Evolutionary conservation across 768 basidiomycete genomes (phyloP), one percentile per base, ranked within the genome.

Genomic region (Vararia minispora): DNA sequence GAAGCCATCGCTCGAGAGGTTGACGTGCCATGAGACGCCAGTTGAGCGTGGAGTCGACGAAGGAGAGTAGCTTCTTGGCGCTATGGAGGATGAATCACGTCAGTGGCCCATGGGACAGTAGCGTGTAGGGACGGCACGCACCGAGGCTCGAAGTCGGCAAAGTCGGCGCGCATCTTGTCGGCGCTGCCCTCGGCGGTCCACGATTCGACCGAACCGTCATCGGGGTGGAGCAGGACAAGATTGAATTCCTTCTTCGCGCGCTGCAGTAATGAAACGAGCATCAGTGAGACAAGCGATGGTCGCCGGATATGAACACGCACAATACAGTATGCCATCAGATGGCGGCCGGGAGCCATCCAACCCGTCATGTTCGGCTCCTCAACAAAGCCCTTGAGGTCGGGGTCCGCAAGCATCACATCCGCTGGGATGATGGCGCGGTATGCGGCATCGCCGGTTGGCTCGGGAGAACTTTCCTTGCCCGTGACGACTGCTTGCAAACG

Each of bases 391-490:
- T 55, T 60, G 20, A 81, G 60, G 5, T 73, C 71, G 0, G 71
- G 71, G 43, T 81, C 72, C 8, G 52, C 48, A 9, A 72, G 39
- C 52, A 79, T 58, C 1, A 58, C 32, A 26, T 50, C 58, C 0
- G 72, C 61, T 2, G 69, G 59, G 25, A 80, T 58, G 21, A 68
- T 58, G 4, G 72, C 71, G 35, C 78, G 66, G 48, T 76, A 80
- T 0, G 74, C 78, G 0, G 73, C 70, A 47, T 81, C 76, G 0
- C 76, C 79, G 0, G 79, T 79, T 4, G 72, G 62, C 7, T 48
- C 45, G 0, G 64, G 64, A 0, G 69, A 61, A 24, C 62, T 61
- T 29, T 66, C 61, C 0, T 56, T 56, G 0, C 64, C 65, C 1
- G 72, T 65, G n/a, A 76, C 64, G 24, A 71, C 63, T 23, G 68